Evolutionary conservation across 148 eudicot genomes (phyloP).

Genomic region (Rhododendron williamsianum): DNA sequence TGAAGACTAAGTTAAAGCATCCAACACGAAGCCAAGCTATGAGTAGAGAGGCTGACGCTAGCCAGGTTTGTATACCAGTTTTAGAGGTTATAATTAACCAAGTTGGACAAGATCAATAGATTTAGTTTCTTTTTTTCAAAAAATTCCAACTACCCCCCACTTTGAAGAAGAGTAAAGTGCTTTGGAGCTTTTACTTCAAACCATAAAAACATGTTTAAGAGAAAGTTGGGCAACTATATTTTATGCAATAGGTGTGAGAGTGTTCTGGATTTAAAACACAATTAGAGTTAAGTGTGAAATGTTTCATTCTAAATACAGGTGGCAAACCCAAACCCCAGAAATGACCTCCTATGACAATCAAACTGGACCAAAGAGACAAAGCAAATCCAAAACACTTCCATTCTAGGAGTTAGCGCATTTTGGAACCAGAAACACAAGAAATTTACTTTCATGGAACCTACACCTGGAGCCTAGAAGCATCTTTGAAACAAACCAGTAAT

Average conservation of each 20-base stretch:
- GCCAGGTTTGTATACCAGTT: neutral
- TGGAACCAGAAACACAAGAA: neutral
- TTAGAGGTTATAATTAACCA: neutral
- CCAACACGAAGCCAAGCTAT: neutral
- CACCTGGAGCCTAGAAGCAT: neutral
- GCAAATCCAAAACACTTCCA: neutral
- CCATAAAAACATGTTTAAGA: neutral
- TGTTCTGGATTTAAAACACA: no score
- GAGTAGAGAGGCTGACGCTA: neutral
- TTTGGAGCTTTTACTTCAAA: neutral
- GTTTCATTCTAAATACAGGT: no score
- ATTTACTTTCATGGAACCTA: neutral
- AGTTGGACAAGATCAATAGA: neutral
- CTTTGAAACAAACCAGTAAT: neutral
- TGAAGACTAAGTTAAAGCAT: neutral
- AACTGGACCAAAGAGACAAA: neutral
- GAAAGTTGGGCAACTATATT: neutral
- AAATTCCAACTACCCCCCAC: neutral
- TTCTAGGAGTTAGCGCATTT: neutral
- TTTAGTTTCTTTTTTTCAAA: no score
- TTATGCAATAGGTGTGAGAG: neutral
- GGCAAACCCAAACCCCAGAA: neutral
- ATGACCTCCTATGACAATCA: neutral
- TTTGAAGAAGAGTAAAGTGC: neutral
- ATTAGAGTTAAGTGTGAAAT: neutral